Evolutionary conservation across 208 protist species (phyloP).

Genomic region (Acanthamoeba lenticulata): DNA sequence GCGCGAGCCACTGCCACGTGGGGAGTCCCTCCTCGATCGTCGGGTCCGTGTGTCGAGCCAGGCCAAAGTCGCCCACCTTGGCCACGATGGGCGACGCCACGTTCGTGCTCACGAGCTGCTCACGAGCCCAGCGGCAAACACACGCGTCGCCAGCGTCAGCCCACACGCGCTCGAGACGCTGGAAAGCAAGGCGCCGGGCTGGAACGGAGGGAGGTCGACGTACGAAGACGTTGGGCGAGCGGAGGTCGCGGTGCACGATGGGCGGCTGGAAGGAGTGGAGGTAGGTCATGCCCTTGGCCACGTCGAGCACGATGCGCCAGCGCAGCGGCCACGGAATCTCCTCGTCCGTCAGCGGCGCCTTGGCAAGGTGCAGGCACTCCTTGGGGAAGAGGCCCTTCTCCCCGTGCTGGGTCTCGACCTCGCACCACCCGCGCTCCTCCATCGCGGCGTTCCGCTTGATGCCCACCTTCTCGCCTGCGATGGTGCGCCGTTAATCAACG

Average conservation of each 20-base stretch:
- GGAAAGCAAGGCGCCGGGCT: too few relatives aligned
- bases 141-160: background rate
- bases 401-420: background rate
- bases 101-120: slow-evolving; percentile 37
- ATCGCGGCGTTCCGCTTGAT: background rate
- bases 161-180: background rate
- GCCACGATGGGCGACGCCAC: background rate
- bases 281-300: slow-evolving; percentile 67
- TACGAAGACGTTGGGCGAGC: slow-evolving; percentile 76
- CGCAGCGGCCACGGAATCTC: slow-evolving; percentile 30
- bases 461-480: background rate
- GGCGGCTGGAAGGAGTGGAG: slow-evolving; percentile 66
- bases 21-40: background rate
- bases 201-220: background rate
- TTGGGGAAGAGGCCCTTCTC: slow-evolving; percentile 16
- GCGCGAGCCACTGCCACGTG: slow-evolving; percentile 75
- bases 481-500: too few relatives aligned
- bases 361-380: background rate
- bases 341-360: background rate
- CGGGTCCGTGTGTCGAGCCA: slow-evolving; percentile 36
- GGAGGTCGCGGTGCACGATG: slow-evolving; percentile 78
- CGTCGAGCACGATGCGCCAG: slow-evolving; percentile 70
- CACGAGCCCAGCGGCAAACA: background rate
- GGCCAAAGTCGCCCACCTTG: slow-evolving; percentile 79
- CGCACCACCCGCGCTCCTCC: slow-evolving; percentile 6